A percentile compares a stretch with the other conserved stretches of the same genome.
Conservation (phyloP, 2,329 filamentous ascomycete genomes). For the Calonectria pteridis region DNA sequence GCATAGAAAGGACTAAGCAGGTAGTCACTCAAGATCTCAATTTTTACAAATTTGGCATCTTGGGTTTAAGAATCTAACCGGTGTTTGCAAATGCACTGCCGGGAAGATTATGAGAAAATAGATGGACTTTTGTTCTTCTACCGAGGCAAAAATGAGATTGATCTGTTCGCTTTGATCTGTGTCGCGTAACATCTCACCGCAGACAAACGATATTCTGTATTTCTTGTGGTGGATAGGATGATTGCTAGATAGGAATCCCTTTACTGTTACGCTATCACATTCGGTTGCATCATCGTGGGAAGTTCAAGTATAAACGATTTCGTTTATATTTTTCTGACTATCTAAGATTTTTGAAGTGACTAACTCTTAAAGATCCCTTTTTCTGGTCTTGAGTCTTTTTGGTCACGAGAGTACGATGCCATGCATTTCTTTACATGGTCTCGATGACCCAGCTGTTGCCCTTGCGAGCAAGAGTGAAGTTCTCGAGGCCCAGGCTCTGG, state of each 20-base stretch:
- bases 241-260: too few species aligned
- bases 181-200: too few species aligned
- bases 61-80: too few species aligned
- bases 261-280: not conserved
- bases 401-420: not conserved
- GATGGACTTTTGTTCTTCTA: too few species aligned
- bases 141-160: too few species aligned
- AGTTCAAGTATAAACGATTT: not conserved
- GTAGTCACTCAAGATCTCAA: not conserved
- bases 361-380: not conserved
- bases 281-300: not conserved
- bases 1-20: not conserved
- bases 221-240: too few species aligned
- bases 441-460: constrained; percentile 7
- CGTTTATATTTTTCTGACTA: not conserved
- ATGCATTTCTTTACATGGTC: not conserved
- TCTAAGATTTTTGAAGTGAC: not conserved
- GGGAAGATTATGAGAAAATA: too few species aligned
- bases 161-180: too few species aligned
- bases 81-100: not conserved
- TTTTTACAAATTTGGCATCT: not conserved
- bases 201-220: too few species aligned
- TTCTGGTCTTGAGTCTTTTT: not conserved
- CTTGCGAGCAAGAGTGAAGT: constrained; percentile 7
- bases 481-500: not conserved